Percentiles rank a stretch among this genome's conserved stretches.
These are phyloP conservation scores for Articulospora tetracladia DNA, from an alignment of 495 filamentous ascomycete genomes.

Conservation along the genomic window DNA sequence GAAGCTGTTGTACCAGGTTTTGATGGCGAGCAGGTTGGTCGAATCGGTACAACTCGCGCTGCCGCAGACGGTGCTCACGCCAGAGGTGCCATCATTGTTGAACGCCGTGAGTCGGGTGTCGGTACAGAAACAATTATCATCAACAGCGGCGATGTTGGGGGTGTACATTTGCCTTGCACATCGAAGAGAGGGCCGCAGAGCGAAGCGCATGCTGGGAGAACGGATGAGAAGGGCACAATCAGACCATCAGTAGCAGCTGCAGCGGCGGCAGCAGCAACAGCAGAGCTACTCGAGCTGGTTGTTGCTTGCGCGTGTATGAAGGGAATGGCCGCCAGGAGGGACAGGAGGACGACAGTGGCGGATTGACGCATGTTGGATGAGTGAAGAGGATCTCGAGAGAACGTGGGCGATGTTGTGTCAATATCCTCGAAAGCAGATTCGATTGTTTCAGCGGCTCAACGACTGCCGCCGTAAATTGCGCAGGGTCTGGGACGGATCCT, in stretches of 20 bases:
- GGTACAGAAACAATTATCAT: slow-evolving; percentile 45
- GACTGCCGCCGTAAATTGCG: no score
- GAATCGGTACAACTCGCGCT: slow-evolving; percentile 8
- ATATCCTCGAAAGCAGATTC: no score
- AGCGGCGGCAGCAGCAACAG: background rate
- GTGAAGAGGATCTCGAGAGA: background rate
- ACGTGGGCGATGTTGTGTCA: no score
- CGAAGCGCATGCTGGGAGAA: slow-evolving; percentile 42
- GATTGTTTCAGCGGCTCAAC: no score
- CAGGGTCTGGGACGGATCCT: no score
- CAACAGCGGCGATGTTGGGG: slow-evolving; percentile 28
- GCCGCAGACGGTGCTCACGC: slow-evolving; percentile 13
- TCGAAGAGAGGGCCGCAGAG: slow-evolving; percentile 47
- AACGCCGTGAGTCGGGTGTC: slow-evolving; percentile 38
- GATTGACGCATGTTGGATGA: slow-evolving; percentile 9
- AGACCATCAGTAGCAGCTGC: slow-evolving; percentile 17
- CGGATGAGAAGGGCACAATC: slow-evolving; percentile 35
- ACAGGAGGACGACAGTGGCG: background rate
- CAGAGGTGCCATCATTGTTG: slow-evolving; percentile 10
- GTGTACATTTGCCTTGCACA: slow-evolving; percentile 50
- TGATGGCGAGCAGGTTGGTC: slow-evolving; percentile 36
- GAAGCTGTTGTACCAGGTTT: slow-evolving; percentile 45
- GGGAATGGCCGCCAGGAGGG: slow-evolving; percentile 15
- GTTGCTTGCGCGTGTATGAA: slow-evolving; percentile 2
- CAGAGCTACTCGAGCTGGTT: background rate